Conservation (phyloP, 495 filamentous ascomycete genomes). For the Tuber umbilicatum region DNA sequence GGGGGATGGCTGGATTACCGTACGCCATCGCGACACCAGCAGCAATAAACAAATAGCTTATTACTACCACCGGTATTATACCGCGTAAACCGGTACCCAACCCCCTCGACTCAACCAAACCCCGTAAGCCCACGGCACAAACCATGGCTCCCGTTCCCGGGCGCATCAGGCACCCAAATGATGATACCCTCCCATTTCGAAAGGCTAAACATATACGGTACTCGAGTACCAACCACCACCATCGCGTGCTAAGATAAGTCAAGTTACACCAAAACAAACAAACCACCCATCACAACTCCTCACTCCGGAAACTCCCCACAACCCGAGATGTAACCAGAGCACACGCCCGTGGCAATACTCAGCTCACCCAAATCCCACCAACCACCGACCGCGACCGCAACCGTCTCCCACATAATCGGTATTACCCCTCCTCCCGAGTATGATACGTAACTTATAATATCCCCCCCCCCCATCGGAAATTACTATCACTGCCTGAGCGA, state of each 20-base stretch:
- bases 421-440: background rate
- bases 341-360: background rate
- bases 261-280: background rate
- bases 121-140: background rate
- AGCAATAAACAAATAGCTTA: background rate
- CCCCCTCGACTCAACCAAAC: too few species aligned
- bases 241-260: background rate
- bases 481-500: background rate
- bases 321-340: background rate
- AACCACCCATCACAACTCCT: background rate
- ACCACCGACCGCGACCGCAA: background rate
- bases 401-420: background rate
- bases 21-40: background rate
- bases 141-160: background rate
- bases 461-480: background rate
- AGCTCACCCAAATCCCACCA: background rate
- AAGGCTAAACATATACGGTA: background rate
- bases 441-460: slow-evolving; percentile 1
- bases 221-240: background rate
- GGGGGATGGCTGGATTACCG: background rate
- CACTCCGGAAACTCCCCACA: background rate
- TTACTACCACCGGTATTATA: background rate
- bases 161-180: background rate
- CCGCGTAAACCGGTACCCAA: background rate
- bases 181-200: background rate